phyloP scores from a whole-genome alignment of 768 basidiomycete species.

The Mycena galericulata region DNA sequence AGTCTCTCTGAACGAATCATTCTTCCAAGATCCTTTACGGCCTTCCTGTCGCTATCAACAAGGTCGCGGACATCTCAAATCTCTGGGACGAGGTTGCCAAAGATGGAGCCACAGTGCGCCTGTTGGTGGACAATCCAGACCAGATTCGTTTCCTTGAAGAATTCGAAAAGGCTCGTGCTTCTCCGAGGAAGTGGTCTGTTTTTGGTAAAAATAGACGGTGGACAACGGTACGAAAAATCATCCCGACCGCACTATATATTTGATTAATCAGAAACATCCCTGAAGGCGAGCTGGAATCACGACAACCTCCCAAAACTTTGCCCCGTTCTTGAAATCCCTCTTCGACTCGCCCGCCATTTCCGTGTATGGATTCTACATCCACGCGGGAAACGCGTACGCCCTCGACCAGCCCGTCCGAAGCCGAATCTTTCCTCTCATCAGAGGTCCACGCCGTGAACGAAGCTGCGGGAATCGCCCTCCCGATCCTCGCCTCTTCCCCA shows the following conservation, averaged over 20 bases:
- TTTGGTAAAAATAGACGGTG: conserved; percentile 88
- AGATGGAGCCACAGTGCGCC: conserved; percentile 69
- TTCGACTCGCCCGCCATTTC: conserved; percentile 66
- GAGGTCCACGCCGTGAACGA: conserved; percentile 80
- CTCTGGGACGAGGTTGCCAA: conserved; percentile 67
- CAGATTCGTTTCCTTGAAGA: conserved; percentile 76
- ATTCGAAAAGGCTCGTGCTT: conserved; percentile 59
- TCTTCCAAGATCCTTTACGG: conserved; percentile 79
- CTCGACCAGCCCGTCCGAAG: conserved; percentile 75
- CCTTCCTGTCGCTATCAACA: conserved; percentile 77
- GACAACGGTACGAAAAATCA: conserved; percentile 76
- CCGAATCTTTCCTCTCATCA: conserved; percentile 70
- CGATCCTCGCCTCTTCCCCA: conserved; percentile 54
- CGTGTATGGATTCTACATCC: conserved; percentile 88
- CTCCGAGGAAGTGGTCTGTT: conserved; percentile 70
- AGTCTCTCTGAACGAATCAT: not conserved
- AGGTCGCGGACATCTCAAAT: conserved; percentile 74
- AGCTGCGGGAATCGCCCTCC: conserved; percentile 68
- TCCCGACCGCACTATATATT: conserved; percentile 32
- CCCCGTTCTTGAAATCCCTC: conserved; percentile 63
- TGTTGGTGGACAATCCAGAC: conserved; percentile 82
- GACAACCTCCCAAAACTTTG: conserved; percentile 65
- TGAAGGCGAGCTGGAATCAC: conserved; percentile 79
- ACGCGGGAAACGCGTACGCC: conserved; percentile 83
- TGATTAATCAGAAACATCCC: no score